Evolutionary conservation across 345 rosid species (phyloP), one percentile per base, ranked within the genome.

Genomic region (Populus alba): DNA sequence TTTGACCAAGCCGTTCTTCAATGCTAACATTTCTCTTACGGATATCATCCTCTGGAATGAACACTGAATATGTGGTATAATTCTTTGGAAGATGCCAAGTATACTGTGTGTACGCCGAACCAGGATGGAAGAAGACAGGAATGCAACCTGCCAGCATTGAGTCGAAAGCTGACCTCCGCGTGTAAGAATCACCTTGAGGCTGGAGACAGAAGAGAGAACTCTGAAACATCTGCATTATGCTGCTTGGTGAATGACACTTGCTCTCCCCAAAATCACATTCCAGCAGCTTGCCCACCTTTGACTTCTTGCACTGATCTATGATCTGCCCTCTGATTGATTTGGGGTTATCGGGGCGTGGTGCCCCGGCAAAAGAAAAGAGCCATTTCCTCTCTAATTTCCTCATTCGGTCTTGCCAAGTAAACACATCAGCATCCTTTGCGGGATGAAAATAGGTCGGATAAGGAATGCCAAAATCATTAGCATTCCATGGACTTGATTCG

Each of bases 291-390:
- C 97, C 69, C 69, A 78, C 86, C 29, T 88, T 77, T 5, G 94
- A 89, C 22, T 80, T 77, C 78, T 74, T 85, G n/a, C 98, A 91
- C 71, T 92, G 95, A 39, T 90, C 83, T 7, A 94, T 92, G 82
- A 95, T 87, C 90, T 87, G 92, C 45, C 94, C 97, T 79, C 97
- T 85, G 74, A 95, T 95, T 35, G 97, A 95, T 71, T 91, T 89
- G 0, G 90, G 85, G 70, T 92, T 90, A 47, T 78, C 91, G 0
- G 97, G 91, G 10, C 97, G 91, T 2, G 98, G 98, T 0, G 97
- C 97, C 59, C 98, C 98, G 0, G 97, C 98, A 78, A 95, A 95
- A 12, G 97, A 95, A 89, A 95, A 93, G 25, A 93, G 92, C 94
- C 94, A 95, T 68, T 93, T 95, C 87, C 97, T 85, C 77, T 91